Percentiles rank a stretch among this genome's conserved stretches.
phyloP scores from a whole-genome alignment of 768 basidiomycete species.

The Psilocybe subaeruginosa region DNA sequence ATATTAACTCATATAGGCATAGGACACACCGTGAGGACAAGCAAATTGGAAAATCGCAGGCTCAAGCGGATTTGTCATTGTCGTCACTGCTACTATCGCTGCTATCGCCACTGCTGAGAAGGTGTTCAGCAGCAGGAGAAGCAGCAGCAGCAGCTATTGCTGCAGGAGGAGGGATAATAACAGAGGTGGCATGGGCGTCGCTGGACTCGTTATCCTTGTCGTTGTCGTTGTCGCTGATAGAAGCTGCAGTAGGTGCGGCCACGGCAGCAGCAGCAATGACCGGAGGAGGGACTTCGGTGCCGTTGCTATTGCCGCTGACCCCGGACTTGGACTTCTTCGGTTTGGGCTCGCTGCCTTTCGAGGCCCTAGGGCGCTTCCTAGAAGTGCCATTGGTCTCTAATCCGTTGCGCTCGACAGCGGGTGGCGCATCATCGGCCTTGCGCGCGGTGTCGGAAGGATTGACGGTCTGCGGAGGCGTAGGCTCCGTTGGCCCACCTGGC shows the following conservation, averaged over 20 bases:
- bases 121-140: not conserved
- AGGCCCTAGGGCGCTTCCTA: conserved; percentile 30
- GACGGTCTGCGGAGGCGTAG: conserved; percentile 26
- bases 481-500: conserved; percentile 15
- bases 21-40: conserved; percentile 15
- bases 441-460: conserved; percentile 31
- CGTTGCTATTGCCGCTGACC: conserved; percentile 11
- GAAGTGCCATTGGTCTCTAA: conserved; percentile 17
- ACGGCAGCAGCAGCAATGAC: not conserved
- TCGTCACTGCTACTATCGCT: not conserved
- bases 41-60: conserved; percentile 2
- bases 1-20: not conserved
- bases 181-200: not conserved
- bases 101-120: not conserved
- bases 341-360: conserved; percentile 33
- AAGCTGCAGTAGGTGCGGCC: not conserved
- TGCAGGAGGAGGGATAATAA: not conserved
- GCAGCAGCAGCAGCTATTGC: not conserved
- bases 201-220: not conserved
- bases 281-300: conserved; percentile 1
- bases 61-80: conserved; percentile 10
- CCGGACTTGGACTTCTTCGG: conserved; percentile 31
- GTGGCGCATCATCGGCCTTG: conserved; percentile 26
- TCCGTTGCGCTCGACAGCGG: conserved; percentile 11
- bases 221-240: not conserved